Evolutionary conservation across 805 yeast genomes (phyloP).

Genomic region (Saturnispora kantuleensis): DNA sequence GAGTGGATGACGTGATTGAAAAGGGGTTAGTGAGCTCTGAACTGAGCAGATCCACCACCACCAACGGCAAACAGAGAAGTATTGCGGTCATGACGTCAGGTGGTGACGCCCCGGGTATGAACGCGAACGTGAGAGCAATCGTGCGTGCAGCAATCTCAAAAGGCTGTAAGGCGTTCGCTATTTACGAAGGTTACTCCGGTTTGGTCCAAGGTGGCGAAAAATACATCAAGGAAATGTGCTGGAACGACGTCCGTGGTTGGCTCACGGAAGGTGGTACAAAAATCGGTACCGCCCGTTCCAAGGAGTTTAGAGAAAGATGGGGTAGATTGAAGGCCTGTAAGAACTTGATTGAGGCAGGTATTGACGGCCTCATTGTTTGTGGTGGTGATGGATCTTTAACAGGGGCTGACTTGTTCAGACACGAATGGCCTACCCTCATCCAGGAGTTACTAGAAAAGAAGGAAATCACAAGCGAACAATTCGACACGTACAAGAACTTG

Average conservation of each 20-base stretch:
- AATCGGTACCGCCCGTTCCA: slow-evolving; percentile 71
- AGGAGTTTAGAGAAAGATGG: slow-evolving; percentile 52
- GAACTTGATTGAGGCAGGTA: slow-evolving; percentile 60
- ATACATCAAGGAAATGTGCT: slow-evolving; percentile 48
- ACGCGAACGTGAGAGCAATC: slow-evolving; percentile 65
- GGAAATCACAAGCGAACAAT: slow-evolving; percentile 37
- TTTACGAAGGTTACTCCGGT: slow-evolving; percentile 70
- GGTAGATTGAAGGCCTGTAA: slow-evolving; percentile 58
- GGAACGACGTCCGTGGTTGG: slow-evolving; percentile 71
- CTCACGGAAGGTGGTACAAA: slow-evolving; percentile 64
- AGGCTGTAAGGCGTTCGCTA: slow-evolving; percentile 58
- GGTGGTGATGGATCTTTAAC: slow-evolving; percentile 82
- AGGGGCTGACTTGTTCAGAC: slow-evolving; percentile 69
- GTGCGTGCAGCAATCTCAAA: slow-evolving; percentile 56
- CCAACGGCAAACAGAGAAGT: slow-evolving; percentile 26
- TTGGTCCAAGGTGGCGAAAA: slow-evolving; percentile 54
- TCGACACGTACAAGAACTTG: slow-evolving; percentile 41
- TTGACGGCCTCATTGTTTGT: slow-evolving; percentile 69
- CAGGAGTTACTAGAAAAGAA: slow-evolving; percentile 41
- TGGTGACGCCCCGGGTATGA: slow-evolving; percentile 80
- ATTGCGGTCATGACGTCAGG: slow-evolving; percentile 77
- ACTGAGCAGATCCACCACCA: slow-evolving; percentile 1
- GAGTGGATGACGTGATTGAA: slow-evolving; percentile 7
- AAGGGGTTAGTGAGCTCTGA: neutral
- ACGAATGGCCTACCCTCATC: slow-evolving; percentile 68